Conservation (phyloP, 2,329 filamentous ascomycete genomes). For the Huntiella omanensis region DNA sequence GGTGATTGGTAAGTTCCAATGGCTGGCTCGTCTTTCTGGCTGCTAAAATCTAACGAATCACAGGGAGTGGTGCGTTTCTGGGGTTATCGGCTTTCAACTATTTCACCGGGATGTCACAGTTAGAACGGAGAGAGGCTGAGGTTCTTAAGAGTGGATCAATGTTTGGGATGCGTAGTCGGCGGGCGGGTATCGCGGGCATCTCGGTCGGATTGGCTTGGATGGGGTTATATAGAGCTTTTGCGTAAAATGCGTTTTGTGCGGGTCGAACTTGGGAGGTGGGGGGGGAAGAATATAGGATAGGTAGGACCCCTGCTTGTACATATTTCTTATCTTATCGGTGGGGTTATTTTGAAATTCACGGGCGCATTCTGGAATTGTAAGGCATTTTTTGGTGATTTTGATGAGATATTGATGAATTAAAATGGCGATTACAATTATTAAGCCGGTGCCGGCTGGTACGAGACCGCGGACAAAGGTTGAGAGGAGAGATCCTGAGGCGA, state of each 20-base stretch:
- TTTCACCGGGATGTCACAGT: slow-evolving; percentile 51
- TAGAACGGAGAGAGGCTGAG: slow-evolving; percentile 43
- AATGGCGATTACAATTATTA: slow-evolving; percentile 32
- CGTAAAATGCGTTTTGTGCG: not conserved
- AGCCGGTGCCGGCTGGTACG: slow-evolving; percentile 19
- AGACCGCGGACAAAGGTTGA: slow-evolving; percentile 8
- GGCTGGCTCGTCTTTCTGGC: not conserved
- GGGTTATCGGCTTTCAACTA: slow-evolving; percentile 64
- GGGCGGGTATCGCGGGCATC: slow-evolving; percentile 46
- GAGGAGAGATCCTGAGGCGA: slow-evolving; percentile 15
- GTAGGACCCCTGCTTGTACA: too few species aligned
- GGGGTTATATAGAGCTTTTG: slow-evolving; percentile 40
- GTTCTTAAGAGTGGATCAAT: slow-evolving; percentile 52
- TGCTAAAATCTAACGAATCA: slow-evolving; percentile 6
- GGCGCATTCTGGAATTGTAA: too few species aligned
- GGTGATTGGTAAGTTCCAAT: slow-evolving; percentile 40
- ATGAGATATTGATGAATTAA: not conserved
- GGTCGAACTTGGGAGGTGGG: not conserved
- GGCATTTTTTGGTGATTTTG: too few species aligned
- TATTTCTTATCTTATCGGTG: too few species aligned
- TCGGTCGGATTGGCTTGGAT: slow-evolving; percentile 50
- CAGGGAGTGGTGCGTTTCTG: slow-evolving; percentile 57
- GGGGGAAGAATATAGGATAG: too few species aligned
- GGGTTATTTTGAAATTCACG: too few species aligned
- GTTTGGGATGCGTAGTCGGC: slow-evolving; percentile 54